Base-by-base conservation (phyloP, 495 filamentous ascomycete genomes). In the Penicillium dipodomyicola region DNA sequence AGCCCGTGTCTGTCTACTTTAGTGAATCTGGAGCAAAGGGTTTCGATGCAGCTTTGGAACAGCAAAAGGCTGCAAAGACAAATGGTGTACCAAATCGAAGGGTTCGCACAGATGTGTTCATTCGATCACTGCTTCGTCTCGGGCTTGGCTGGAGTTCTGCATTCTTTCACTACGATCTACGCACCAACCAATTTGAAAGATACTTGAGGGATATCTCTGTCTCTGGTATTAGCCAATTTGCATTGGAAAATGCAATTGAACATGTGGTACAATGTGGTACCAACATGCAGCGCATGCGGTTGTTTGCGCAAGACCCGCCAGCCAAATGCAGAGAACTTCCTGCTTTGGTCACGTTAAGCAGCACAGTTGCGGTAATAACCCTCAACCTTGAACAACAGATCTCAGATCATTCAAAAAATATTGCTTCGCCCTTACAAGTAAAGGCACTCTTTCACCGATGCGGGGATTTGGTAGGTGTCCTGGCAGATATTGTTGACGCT, bases 101-200 rank as follows among this genome's bases (percentile, higher is more conserved):
- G 25, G 68, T 69, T n/a, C 69, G 63, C 30, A 61, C 77, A 17
- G 72, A 77, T 41, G 57, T 79, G 2, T 85, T 90, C 60, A 66
- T 86, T 33, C 66, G 82, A 45, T 86, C 84, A 22, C 71, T 96
- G 19, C 68, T 90, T 35, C 81, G 83, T 48, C 79, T 96, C 10
- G 89, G 87, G 0, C 77, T 97, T 3, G 94, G 94, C 5, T 82
- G 91, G 71, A 87, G 84, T 48, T 96, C 93, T 0, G 69, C 87
- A 10, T 81, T 96, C 46, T 97, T 95, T 69, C 67, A 67, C 1
- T 96, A 86, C 76, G 77, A 90, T 52, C 64, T 77, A 29, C 65
- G 74, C 23, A 81, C 77, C 30, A 70, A 70, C 49, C 68, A 70
- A 8, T 96, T 96, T 62, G 69, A 71, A 35, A 84, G 80, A 33